Evolutionary conservation across 1,284 basidiomycete genomes (phyloP).

Genomic region (Ceratobasidium papillatum): DNA sequence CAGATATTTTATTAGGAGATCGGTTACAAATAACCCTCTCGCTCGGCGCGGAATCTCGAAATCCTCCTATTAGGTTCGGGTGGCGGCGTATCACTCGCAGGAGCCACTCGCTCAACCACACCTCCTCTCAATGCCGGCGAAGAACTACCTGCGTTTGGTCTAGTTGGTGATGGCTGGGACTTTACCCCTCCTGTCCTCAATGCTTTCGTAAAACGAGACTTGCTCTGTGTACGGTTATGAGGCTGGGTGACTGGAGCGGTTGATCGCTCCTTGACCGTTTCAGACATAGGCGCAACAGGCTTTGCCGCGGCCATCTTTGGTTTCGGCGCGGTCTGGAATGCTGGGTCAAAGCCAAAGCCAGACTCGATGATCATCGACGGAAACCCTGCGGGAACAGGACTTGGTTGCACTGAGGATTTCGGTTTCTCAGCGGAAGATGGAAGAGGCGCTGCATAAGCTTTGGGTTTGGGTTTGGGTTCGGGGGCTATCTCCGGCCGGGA

Average conservation of each 20-base stretch:
- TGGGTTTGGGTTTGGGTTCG: conserved; percentile 8
- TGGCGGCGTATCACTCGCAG: conserved; percentile 41
- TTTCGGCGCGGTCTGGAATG: conserved; percentile 42
- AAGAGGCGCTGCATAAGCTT: conserved; percentile 39
- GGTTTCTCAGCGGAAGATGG: conserved; percentile 53
- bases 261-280: conserved; percentile 51
- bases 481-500: conserved; percentile 40
- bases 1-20: too few species aligned
- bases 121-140: conserved; percentile 32
- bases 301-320: conserved; percentile 13
- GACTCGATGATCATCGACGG: conserved; percentile 51
- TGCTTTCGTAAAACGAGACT: conserved; percentile 39
- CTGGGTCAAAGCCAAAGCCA: conserved; percentile 30
- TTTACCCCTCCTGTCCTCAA: conserved; percentile 48
- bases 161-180: conserved; percentile 57
- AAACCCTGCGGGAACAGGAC: conserved; percentile 3
- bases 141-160: conserved; percentile 54
- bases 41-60: conserved; percentile 60
- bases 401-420: conserved; percentile 42
- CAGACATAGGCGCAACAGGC: conserved; percentile 40
- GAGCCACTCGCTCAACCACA: conserved; percentile 33
- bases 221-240: background rate
- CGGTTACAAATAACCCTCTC: conserved; percentile 44
- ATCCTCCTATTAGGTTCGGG: conserved; percentile 51
- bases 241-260: conserved; percentile 50